Percentiles rank a stretch among this genome's conserved stretches.
phyloP scores from a whole-genome alignment of 169 alveolate genomes.

The Plasmodium cynomolgi region DNA sequence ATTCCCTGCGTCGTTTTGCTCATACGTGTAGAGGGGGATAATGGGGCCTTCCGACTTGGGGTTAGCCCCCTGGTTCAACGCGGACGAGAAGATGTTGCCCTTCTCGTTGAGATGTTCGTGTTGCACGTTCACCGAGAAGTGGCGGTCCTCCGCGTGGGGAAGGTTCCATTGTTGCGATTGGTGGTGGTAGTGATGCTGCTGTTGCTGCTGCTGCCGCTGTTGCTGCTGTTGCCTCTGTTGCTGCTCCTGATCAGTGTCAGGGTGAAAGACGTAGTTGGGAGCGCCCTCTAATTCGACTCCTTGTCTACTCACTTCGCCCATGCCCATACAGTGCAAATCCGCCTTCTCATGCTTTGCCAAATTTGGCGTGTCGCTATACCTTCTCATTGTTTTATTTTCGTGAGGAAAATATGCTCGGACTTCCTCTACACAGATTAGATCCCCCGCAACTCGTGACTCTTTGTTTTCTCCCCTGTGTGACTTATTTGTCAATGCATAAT shows the following conservation, averaged over 20 bases:
- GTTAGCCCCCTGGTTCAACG: not conserved
- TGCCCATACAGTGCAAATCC: not conserved
- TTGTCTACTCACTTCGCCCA: not conserved
- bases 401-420: not conserved
- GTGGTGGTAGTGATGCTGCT: not conserved
- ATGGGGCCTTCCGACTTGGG: not conserved
- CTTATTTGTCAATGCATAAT: not conserved
- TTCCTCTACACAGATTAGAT: not conserved
- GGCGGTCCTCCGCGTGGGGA: not conserved
- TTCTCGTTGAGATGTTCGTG: not conserved
- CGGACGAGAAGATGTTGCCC: not conserved
- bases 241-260: not conserved
- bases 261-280: not conserved
- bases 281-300: not conserved
- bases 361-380: not conserved
- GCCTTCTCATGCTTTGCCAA: slow-evolving; percentile 6
- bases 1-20: slow-evolving; percentile 1
- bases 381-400: not conserved
- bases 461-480: not conserved
- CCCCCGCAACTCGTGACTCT: not conserved
- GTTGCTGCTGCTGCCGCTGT: not conserved
- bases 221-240: not conserved
- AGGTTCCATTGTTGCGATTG: not conserved
- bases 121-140: not conserved
- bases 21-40: not conserved